Percentiles rank a stretch among this genome's conserved stretches.
Evolutionary conservation across 83 land plant genomes (phyloP).

Genomic region (Larix sibirica): DNA sequence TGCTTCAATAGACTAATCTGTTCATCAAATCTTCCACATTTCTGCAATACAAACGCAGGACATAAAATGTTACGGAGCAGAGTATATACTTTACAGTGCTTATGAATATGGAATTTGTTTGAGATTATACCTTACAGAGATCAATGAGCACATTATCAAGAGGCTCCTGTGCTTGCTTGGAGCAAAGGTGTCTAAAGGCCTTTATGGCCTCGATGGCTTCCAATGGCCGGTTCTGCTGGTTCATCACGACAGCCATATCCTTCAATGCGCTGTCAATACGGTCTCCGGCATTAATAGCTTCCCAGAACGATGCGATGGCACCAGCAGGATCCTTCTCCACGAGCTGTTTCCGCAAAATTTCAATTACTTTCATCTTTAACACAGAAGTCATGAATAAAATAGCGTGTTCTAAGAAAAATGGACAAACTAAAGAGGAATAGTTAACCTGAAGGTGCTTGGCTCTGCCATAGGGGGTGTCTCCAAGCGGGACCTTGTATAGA

Average conservation of each 20-base stretch:
- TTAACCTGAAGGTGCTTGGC: slow-evolving; percentile 1
- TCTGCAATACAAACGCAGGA: slow-evolving; percentile 37
- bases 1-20: slow-evolving; percentile 79
- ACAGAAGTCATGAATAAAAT: no score
- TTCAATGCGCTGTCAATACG: no score
- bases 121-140: slow-evolving; percentile 52
- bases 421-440: no score
- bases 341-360: no score
- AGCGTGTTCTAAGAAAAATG: no score
- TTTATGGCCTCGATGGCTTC: slow-evolving; percentile 82
- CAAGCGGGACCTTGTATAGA: background rate
- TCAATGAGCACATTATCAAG: slow-evolving; percentile 83
- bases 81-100: background rate
- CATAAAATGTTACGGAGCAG: background rate
- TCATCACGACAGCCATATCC: no score
- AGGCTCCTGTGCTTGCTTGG: slow-evolving; percentile 68
- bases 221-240: slow-evolving; percentile 43
- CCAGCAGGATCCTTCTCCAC: no score
- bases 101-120: background rate
- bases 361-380: no score
- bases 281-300: no score
- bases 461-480: background rate
- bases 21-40: slow-evolving; percentile 81
- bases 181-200: slow-evolving; percentile 75
- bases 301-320: no score